Conservation (phyloP, 148 eudicot genomes). For the Beta vulgaris region DNA sequence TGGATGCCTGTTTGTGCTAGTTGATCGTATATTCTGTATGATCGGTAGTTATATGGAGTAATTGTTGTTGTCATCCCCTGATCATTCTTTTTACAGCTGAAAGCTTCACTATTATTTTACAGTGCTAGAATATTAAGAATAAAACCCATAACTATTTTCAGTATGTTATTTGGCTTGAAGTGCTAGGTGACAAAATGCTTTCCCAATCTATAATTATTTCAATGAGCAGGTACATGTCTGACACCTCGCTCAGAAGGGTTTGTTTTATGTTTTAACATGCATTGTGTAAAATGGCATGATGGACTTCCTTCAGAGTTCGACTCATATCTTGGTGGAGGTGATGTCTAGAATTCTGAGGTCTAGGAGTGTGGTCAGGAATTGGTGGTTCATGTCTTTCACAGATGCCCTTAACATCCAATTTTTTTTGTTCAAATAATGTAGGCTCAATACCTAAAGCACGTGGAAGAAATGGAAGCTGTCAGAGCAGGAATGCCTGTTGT, state of each 20-base stretch:
- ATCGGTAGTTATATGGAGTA: background rate
- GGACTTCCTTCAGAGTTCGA: background rate
- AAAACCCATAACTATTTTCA: background rate
- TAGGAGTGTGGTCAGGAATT: background rate
- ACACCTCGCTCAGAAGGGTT: too few species aligned
- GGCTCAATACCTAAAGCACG: constrained; percentile 78
- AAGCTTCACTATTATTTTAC: background rate
- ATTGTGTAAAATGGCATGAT: background rate
- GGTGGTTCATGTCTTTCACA: constrained; percentile 11
- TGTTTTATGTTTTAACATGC: too few species aligned
- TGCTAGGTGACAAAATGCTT: background rate
- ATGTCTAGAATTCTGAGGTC: background rate
- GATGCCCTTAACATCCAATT: background rate
- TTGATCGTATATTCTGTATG: background rate
- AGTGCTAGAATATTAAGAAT: background rate
- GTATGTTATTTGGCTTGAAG: background rate
- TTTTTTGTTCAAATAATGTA: constrained; percentile 31
- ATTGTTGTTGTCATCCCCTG: background rate
- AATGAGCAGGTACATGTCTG: background rate
- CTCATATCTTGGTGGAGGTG: background rate
- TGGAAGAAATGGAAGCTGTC: constrained; percentile 96
- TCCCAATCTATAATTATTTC: background rate
- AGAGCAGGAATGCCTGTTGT: constrained; percentile 93
- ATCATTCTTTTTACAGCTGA: background rate
- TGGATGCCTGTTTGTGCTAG: constrained; percentile 6